Percentiles rank a stretch among this genome's conserved stretches.
phyloP scores from a whole-genome alignment of 306 rosid genomes.

The Geum urbanum region DNA sequence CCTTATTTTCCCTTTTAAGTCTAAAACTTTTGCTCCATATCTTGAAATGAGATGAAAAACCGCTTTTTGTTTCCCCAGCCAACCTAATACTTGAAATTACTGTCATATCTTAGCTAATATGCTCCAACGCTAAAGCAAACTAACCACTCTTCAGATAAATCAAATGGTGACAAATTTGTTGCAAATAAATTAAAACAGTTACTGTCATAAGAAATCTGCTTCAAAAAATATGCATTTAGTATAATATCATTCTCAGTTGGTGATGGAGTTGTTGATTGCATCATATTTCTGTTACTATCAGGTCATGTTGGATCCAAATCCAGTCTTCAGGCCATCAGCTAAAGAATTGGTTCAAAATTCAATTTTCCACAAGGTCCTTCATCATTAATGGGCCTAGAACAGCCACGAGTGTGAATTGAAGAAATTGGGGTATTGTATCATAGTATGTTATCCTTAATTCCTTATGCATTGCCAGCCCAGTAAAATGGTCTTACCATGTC shows the following conservation, averaged over 20 bases:
- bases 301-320: slow-evolving; percentile 88
- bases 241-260: background rate
- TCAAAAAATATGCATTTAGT: background rate
- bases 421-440: slow-evolving; percentile 18
- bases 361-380: slow-evolving; percentile 39
- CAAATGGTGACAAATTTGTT: too few species aligned
- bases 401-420: background rate
- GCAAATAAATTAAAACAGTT: too few species aligned
- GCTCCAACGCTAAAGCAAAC: too few species aligned
- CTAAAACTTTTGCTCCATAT: background rate
- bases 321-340: slow-evolving; percentile 73
- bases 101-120: background rate
- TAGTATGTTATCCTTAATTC: slow-evolving; percentile 13
- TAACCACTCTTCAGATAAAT: too few species aligned
- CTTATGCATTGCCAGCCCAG: background rate
- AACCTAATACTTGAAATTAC: background rate
- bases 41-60: background rate
- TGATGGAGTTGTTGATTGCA: background rate
- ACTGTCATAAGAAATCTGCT: background rate
- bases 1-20: background rate
- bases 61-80: background rate
- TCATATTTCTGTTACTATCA: slow-evolving; percentile 33
- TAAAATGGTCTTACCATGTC: background rate
- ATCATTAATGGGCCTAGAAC: slow-evolving; percentile 24
- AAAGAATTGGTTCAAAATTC: slow-evolving; percentile 57